Evolutionary conservation across 352 stramenopile species (phyloP), one percentile per base, ranked within the genome.

Genomic region (Phytophthora europaea): DNA sequence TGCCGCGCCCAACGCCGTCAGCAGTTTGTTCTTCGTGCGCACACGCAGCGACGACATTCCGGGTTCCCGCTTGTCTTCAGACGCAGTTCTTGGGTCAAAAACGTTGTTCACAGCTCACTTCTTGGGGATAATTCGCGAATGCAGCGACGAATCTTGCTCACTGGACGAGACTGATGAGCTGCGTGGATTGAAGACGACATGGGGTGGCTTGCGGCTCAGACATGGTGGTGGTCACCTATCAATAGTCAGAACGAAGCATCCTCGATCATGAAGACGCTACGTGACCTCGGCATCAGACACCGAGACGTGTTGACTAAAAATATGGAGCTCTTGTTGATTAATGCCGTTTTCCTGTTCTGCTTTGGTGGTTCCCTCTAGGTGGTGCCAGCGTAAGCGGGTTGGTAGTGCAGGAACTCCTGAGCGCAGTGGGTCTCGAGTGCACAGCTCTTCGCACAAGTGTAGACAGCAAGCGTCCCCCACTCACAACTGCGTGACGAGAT

Each of bases 391-490:
- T 94, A 93, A 0, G 90, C 81, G 15, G 84, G 56, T 80, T 97
- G 90, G 70, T 87, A 94, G 43, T 93, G 86, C 57, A 97, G 40
- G 53, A 89, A 94, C 67, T 97, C 90, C 52, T 95, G 82, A 1
- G 73, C 73, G 20, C 79, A 80, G 22, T 87, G 54, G 9, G 51
- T 79, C 20, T 89, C 75, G n/a, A 92, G 65, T 55, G 76, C 67
- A 68, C 96, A 99, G 79, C 93, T 98, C 48, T 86, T 82, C 4
- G 87, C 88, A 76, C 96, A 99, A 38, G 96, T 98, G 75, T 98
- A 99, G 34, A 98, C 82, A 0, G 80, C 89, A 22, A 99, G 88
- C 9, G 93, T 97, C 33, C 95, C 96, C 91, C 92, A 99, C 67
- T 98, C 95, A 43, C 97, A 90, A 58, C 78, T 90, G 33, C 89